Evolutionary conservation across 2,329 filamentous ascomycete genomes (phyloP).

Genomic region (Helotiales sp.): DNA sequence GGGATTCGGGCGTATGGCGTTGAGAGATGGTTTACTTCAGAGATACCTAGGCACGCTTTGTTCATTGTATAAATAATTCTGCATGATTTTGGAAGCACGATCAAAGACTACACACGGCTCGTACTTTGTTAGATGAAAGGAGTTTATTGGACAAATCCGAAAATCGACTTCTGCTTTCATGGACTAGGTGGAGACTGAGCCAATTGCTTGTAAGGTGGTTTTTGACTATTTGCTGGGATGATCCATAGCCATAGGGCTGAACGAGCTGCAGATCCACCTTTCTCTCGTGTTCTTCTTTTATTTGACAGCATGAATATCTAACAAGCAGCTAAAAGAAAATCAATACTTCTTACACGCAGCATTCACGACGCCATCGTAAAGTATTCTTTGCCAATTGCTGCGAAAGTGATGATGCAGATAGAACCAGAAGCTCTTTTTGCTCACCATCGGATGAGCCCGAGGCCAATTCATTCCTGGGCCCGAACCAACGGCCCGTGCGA

Average conservation of each 20-base stretch:
- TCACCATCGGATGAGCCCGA: neutral
- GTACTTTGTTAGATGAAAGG: no score
- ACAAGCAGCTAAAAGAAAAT: neutral
- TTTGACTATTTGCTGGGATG: neutral
- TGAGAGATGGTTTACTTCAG: neutral
- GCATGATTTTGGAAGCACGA: neutral
- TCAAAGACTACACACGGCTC: no score
- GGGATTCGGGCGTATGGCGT: neutral
- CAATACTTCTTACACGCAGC: no score
- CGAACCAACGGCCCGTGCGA: neutral
- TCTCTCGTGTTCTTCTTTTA: neutral
- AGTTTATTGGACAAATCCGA: neutral
- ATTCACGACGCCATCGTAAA: no score
- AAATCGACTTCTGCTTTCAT: neutral
- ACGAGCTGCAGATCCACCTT: neutral
- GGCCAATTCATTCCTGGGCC: neutral
- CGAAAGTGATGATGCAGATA: no score
- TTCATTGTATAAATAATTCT: neutral
- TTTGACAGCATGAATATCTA: neutral
- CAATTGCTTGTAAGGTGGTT: no score
- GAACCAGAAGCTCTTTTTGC: neutral
- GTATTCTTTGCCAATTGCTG: no score
- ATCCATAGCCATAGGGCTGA: neutral
- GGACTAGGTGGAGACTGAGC: neutral
- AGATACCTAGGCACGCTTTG: constrained; percentile 2